These are phyloP conservation scores for Bipolaris sorokiniana DNA, from an alignment of 2,329 filamentous ascomycete genomes.

Conservation along the genomic window DNA sequence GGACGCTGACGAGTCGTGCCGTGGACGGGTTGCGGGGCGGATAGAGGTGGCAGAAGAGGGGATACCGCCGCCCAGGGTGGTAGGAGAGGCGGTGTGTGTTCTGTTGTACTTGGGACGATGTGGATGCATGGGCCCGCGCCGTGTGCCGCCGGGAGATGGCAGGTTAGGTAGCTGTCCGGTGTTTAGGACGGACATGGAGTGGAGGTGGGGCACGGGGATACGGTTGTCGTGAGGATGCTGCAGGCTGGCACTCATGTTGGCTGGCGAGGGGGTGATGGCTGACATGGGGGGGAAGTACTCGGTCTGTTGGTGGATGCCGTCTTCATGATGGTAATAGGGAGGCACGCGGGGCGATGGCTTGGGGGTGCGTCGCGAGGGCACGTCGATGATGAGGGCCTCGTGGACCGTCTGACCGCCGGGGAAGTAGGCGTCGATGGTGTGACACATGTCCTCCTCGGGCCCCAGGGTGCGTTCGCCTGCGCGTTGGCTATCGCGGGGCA, in stretches of 20 bases:
- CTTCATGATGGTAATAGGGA: constrained; percentile 63
- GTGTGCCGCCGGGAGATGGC: constrained; percentile 78
- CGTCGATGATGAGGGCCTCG: constrained; percentile 90
- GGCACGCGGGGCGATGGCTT: constrained; percentile 74
- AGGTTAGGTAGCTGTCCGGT: constrained; percentile 81
- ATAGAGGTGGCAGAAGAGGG: constrained; percentile 50
- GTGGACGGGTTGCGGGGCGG: constrained; percentile 41
- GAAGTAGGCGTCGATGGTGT: constrained; percentile 80
- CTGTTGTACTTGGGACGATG: constrained; percentile 68
- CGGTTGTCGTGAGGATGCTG: constrained; percentile 43
- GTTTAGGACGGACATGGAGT: constrained; percentile 78
- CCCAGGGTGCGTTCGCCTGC: constrained; percentile 71
- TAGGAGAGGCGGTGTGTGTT: constrained; percentile 83
- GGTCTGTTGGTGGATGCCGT: constrained; percentile 69
- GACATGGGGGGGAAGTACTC: constrained; percentile 83
- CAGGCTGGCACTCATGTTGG: constrained; percentile 45
- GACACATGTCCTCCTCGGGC: constrained; percentile 83
- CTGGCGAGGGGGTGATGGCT: constrained; percentile 50
- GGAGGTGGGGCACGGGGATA: constrained; percentile 48
- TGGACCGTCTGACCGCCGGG: constrained; percentile 86
- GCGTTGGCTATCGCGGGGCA: constrained; percentile 65
- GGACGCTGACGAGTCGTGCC: constrained; percentile 52
- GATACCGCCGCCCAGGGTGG: constrained; percentile 57
- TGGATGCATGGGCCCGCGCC: constrained; percentile 51
- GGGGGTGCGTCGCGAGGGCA: constrained; percentile 76